Percentiles rank a stretch among this genome's conserved stretches.
Conservation (phyloP, 257 asterid genomes). For the Thymus mandschuricus region DNA sequence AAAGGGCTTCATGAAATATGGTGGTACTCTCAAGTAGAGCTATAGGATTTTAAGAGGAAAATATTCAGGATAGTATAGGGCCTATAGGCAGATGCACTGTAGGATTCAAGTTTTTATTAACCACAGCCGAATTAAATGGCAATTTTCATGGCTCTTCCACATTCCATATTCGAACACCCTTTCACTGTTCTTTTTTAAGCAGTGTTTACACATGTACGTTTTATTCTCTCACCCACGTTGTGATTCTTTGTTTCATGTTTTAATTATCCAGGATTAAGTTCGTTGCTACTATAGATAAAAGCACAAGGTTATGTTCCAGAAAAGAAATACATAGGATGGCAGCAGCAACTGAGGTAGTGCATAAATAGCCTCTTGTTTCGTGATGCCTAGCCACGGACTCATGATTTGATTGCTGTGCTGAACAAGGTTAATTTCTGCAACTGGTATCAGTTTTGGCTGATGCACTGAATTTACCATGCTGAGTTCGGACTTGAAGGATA, state of each 20-base stretch:
- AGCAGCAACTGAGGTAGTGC: slow-evolving; percentile 11
- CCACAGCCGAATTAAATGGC: not conserved
- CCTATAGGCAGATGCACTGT: not conserved
- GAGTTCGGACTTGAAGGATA: slow-evolving; percentile 2
- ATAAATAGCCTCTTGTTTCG: slow-evolving; percentile 10
- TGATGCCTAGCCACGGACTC: slow-evolving; percentile 9
- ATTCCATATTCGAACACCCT: not conserved
- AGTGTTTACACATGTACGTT: not conserved
- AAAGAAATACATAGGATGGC: not conserved
- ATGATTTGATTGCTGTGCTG: not conserved
- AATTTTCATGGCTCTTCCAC: not conserved
- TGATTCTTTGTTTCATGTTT: slow-evolving; percentile 12
- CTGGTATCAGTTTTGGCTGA: slow-evolving; percentile 8
- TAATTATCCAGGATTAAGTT: slow-evolving; percentile 40
- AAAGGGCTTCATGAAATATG: not conserved
- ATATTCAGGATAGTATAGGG: not conserved
- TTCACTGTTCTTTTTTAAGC: not conserved
- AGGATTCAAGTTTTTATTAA: not conserved
- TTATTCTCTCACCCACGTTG: slow-evolving; percentile 5
- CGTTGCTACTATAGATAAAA: slow-evolving; percentile 13
- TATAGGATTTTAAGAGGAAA: not conserved
- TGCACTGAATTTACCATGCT: not conserved
- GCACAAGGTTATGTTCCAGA: not conserved
- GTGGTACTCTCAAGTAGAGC: not conserved
- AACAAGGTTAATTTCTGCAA: slow-evolving; percentile 1